Evolutionary conservation across 805 yeast genomes (phyloP).

Genomic region (Lachancea dasiensis): DNA sequence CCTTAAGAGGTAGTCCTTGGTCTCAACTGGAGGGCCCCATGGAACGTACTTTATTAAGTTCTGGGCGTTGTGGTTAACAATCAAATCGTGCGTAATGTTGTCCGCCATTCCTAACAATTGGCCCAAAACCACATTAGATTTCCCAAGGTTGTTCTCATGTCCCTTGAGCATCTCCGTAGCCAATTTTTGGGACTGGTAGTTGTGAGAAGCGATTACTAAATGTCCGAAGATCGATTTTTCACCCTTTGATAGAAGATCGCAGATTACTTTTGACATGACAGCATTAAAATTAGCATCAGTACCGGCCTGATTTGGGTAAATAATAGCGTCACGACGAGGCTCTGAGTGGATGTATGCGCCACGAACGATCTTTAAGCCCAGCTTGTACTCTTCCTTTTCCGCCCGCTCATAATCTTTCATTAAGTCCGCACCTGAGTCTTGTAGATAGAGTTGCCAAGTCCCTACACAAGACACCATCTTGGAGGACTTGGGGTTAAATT

Average conservation of each 20-base stretch:
- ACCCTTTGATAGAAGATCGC: conserved; percentile 44
- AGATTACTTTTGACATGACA: conserved; percentile 59
- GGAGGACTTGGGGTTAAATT: conserved; percentile 55
- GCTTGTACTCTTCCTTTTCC: conserved; percentile 49
- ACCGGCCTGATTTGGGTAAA: conserved; percentile 67
- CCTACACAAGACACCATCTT: conserved; percentile 70
- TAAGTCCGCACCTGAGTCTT: conserved; percentile 59
- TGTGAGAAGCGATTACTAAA: conserved; percentile 88
- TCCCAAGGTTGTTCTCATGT: conserved; percentile 27
- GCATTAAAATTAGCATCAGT: conserved; percentile 75
- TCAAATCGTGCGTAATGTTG: conserved; percentile 70
- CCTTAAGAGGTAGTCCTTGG: conserved; percentile 82
- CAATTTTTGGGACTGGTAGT: conserved; percentile 65
- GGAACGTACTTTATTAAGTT: conserved; percentile 92
- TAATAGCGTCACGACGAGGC: conserved; percentile 56
- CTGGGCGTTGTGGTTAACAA: conserved; percentile 54
- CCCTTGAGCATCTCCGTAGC: conserved; percentile 52
- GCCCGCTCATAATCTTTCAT: conserved; percentile 63
- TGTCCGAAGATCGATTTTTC: conserved; percentile 56
- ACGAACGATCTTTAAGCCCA: conserved; percentile 86
- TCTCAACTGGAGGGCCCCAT: conserved; percentile 95
- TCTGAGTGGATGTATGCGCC: conserved; percentile 96
- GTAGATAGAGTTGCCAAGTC: conserved; percentile 87
- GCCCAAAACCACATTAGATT: conserved; percentile 71
- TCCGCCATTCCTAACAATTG: conserved; percentile 97